phyloP scores from a whole-genome alignment of 306 rosid species.

The Biancaea sappan region DNA sequence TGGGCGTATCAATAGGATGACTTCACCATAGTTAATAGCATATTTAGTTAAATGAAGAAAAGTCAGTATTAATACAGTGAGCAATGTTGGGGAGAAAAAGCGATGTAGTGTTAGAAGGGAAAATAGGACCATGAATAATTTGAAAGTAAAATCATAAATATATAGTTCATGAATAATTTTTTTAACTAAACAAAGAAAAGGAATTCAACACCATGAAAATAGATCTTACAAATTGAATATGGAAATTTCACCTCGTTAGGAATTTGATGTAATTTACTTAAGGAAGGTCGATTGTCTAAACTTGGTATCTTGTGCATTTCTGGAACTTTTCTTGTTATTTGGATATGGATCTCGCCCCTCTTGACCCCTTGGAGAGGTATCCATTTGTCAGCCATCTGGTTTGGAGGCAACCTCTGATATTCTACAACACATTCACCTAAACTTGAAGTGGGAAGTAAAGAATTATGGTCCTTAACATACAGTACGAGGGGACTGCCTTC shows the following conservation, averaged over 20 bases:
- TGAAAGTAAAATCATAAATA: not conserved
- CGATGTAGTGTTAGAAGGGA: no score
- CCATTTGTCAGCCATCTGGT: constrained; percentile 77
- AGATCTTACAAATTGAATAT: not conserved
- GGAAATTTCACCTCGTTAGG: constrained; percentile 57
- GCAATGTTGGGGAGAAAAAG: no score
- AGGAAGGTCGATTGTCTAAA: constrained; percentile 52
- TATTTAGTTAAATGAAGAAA: no score
- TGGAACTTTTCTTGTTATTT: constrained; percentile 69
- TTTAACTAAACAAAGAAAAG: not conserved
- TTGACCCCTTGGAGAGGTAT: constrained; percentile 82
- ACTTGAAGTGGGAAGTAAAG: constrained; percentile 59
- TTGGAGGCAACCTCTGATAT: constrained; percentile 74
- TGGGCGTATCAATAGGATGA: no score
- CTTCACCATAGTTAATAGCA: no score
- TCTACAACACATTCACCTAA: constrained; percentile 79
- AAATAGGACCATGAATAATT: no score
- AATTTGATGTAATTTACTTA: constrained; percentile 56
- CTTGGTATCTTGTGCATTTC: constrained; percentile 43
- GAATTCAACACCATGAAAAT: not conserved
- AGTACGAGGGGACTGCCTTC: constrained; percentile 66
- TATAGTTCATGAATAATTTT: not conserved
- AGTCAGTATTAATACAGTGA: no score
- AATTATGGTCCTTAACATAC: constrained; percentile 77
- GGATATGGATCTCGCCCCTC: constrained; percentile 77